Evolutionary conservation across 1,139 yeast genomes (phyloP), one percentile per base, ranked within the genome.

Genomic region (Blastobotrys illinoisensis): DNA sequence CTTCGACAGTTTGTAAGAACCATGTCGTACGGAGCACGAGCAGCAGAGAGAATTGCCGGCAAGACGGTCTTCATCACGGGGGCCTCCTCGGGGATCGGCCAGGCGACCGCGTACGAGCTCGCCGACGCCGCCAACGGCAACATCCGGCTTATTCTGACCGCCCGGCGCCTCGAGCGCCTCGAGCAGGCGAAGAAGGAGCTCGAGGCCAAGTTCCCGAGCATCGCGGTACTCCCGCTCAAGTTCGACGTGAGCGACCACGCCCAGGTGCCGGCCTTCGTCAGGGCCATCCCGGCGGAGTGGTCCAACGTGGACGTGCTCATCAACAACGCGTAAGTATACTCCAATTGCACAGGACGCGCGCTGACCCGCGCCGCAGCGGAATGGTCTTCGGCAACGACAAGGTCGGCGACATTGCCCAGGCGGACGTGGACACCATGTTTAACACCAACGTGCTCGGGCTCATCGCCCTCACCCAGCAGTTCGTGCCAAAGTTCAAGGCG

Each of bases 21-120:
- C 45, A 55, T 55, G 57, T 52, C 57, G 14, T 81, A 74, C 73
- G 85, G 85, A 59, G 52, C 74, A 14, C 74, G 72, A 62, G 86
- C 86, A 52, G 82, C 83, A 36, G 79, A 79, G 59, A 76, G 93
- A 66, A 73, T 86, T 51, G 81, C 83, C 26, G 79, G 80, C 56
- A 83, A 85, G 65, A 77, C 78, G 36, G 74, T 82, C 43, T 76
- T 86, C 44, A 79, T 86, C 64, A 86, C 93, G 16, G 93, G 93
- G 28, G 91, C 91, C 16, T 82, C 88, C 40, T 79, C 88, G 3
- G 91, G 91, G 11, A 86, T 86, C 63, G 95, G 95, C 28, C 79
- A 79, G 64, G 90, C 93, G 21, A 85, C 90, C 11, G 95, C 95
- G 2, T 65, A 74, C 43, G 90, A 86, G 66, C 83, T 86, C 60